Evolutionary conservation across 1,284 basidiomycete genomes (phyloP).

Genomic region (Malassezia globosa): DNA sequence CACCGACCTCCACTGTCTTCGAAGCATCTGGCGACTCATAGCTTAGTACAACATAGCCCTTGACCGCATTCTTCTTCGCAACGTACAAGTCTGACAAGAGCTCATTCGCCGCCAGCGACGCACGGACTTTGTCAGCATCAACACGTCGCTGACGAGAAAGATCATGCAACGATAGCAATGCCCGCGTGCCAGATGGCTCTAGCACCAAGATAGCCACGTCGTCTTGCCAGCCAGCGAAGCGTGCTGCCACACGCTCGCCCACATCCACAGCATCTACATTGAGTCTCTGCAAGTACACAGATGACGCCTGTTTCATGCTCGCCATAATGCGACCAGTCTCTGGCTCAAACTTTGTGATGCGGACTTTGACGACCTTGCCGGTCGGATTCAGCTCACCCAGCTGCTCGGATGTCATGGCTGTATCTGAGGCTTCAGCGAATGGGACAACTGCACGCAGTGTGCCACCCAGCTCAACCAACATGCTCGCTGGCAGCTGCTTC

Average conservation of each 20-base stretch:
- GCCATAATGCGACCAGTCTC: conserved; percentile 63
- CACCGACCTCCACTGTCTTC: conserved; percentile 64
- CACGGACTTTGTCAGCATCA: conserved; percentile 61
- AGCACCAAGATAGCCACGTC: conserved; percentile 41
- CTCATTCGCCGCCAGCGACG: conserved; percentile 61
- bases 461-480: conserved; percentile 56
- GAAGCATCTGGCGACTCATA: conserved; percentile 57
- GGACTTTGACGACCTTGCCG: conserved; percentile 68
- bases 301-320: conserved; percentile 68
- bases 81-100: conserved; percentile 68
- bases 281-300: conserved; percentile 33
- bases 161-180: conserved; percentile 72
- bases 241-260: conserved; percentile 38
- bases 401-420: conserved; percentile 18
- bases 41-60: conserved; percentile 24
- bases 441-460: conserved; percentile 71
- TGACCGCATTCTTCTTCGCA: conserved; percentile 63
- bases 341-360: conserved; percentile 63
- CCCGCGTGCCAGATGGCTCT: conserved; percentile 56
- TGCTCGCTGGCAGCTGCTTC: conserved; percentile 25
- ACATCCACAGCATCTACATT: conserved; percentile 37
- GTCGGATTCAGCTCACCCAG: conserved; percentile 59
- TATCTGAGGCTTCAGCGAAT: conserved; percentile 29
- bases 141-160: conserved; percentile 69
- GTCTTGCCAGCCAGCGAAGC: conserved; percentile 34